Base-by-base conservation (phyloP, 129 eudicot species). In the Lonicera japonica region DNA sequence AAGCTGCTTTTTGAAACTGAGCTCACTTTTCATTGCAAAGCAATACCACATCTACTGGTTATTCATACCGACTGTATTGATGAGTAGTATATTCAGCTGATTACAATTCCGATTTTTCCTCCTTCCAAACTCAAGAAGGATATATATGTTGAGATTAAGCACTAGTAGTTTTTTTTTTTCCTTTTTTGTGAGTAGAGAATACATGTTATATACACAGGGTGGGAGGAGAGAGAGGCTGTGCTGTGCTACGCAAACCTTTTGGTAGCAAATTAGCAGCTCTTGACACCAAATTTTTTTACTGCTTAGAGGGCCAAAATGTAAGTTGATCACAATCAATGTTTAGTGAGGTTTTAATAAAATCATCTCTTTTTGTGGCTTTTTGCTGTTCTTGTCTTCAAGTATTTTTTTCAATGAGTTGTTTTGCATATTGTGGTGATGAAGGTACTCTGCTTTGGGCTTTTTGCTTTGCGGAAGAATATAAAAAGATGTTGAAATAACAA, bases 1-100 rank as follows among this genome's bases (percentile, higher is more conserved):
- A 79, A 1, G 84, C 96, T 9, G 53, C 79, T 58, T 88, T 88
- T 64, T 88, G 75, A 82, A 59, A 58, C 25, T 15, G n/a, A 38
- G 25, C 19, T 6, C n/a, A n/a, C n/a, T n/a, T n/a, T n/a, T n/a
- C n/a, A n/a, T n/a, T n/a, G n/a, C n/a, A n/a, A n/a, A n/a, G n/a
- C n/a, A n/a, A n/a, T n/a, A n/a, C n/a, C n/a, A n/a, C n/a, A n/a
- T n/a, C n/a, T n/a, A n/a, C n/a, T n/a, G n/a, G n/a, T 1, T 29
- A 29, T 29, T 29, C 6, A 29, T 29, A 29, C 36, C 6, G 36
- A 6, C 36, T 29, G 36, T 29, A 29, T 29, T 29, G 36, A 29
- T 29, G 36, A 6, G 6, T 29, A 1, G 36, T 29, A 29, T 6
- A 1, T 29, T 29, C 36, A 29, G 36, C 36, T 29, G 36, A 29